Percentiles rank a stretch among this genome's conserved stretches.
These are phyloP conservation scores for Camellia sinensis DNA, from an alignment of 148 eudicot species.

Conservation along the genomic window DNA sequence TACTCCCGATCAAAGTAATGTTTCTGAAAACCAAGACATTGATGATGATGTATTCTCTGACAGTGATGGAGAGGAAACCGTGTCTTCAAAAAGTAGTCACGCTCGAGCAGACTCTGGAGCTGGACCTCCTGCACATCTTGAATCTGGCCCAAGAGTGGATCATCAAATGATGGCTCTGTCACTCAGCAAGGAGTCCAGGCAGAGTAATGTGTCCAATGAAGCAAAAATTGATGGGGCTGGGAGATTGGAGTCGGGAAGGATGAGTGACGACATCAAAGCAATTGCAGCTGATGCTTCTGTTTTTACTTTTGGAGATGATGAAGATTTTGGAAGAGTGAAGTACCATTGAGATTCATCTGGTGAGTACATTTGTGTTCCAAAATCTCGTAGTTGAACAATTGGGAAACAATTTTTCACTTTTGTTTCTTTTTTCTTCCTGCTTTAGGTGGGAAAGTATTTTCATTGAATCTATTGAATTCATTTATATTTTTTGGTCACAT, in stretches of 20 bases:
- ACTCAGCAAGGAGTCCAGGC: conserved; percentile 31
- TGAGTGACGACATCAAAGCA: conserved; percentile 78
- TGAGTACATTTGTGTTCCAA: not conserved
- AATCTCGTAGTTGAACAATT: no score
- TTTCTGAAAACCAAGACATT: conserved; percentile 41
- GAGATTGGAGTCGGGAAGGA: conserved; percentile 31
- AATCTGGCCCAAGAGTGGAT: conserved; percentile 18
- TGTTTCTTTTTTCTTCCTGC: not conserved
- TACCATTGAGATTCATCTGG: not conserved
- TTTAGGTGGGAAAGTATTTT: not conserved
- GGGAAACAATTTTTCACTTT: no score
- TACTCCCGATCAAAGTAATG: conserved; percentile 27
- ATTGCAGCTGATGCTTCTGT: conserved; percentile 99
- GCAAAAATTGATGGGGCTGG: conserved; percentile 20
- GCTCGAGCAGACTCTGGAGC: conserved; percentile 26
- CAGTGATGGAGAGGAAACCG: conserved; percentile 76
- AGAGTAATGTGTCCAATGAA: conserved; percentile 12
- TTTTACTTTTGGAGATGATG: conserved; percentile 89
- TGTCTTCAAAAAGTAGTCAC: conserved; percentile 31
- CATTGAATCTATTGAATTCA: not conserved
- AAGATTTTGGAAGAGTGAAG: conserved; percentile 75
- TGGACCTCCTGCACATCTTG: conserved; percentile 18
- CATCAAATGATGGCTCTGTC: conserved; percentile 37
- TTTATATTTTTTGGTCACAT: not conserved
- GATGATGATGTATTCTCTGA: conserved; percentile 93